Evolutionary conservation across 1,284 basidiomycete genomes (phyloP), one percentile per base, ranked within the genome.

Genomic region (Moesziomyces aphidis): DNA sequence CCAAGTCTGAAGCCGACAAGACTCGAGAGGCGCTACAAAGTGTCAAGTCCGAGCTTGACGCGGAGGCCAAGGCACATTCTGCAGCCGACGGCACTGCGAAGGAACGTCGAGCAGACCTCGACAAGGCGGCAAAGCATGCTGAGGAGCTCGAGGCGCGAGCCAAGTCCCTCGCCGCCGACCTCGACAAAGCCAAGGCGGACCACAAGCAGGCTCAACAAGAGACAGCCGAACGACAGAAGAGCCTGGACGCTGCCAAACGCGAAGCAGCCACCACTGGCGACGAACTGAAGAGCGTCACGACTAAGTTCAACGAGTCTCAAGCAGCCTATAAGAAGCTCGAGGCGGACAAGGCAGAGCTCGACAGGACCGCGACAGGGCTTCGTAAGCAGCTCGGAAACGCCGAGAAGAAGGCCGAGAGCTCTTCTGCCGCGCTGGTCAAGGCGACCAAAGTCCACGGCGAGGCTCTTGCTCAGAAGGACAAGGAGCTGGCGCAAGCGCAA

Each of bases 21-120:
- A 19, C 26, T 22, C 58, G 45, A 39, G 46, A 61, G 47, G 45
- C 50, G n/a, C 39, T 61, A 26, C 23, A 65, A 28, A 51, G 28
- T 58, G 44, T 55, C 51, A 46, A 55, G 19, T n/a, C 48, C 39
- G 55, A 71, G 62, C 49, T 61, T 21, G 62, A 71, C 31, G 58
- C 58, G 8, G 59, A 61, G 24, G 34, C 13, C 26, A 50, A 61
- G 21, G 55, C 58, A 1, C 68, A 51, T 55, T 34, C 53, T 52
- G 50, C 54, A 42, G 56, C 67, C 2, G 47, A 71, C 8, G 51
- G 51, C 13, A 21, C 39, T 11, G 45, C 34, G 4, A 47, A 48
- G 43, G 53, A 61, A 53, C 55, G 39, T 22, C 43, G 51, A 31
- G 28, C 47, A 3, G 55, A 71, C 36, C 48, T 71, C 31, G 59